Evolutionary conservation across 768 basidiomycete genomes (phyloP).

Genomic region (Lactarius evosmus): DNA sequence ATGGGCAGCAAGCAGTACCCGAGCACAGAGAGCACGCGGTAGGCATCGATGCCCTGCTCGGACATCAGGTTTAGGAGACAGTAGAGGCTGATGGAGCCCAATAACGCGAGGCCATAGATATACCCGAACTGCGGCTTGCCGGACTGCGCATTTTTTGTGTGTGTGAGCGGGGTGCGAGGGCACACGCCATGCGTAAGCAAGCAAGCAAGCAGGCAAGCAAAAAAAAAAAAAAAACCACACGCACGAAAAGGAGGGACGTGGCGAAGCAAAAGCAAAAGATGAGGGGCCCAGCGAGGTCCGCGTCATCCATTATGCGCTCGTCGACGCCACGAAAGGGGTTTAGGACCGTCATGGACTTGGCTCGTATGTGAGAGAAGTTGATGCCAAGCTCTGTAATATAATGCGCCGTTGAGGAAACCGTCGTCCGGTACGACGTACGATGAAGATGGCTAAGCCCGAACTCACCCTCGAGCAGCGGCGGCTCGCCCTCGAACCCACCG

Average conservation of each 20-base stretch:
- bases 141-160: constrained; percentile 51
- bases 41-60: constrained; percentile 90
- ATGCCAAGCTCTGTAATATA: constrained; percentile 81
- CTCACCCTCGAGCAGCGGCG: constrained; percentile 90
- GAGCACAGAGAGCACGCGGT: constrained; percentile 90
- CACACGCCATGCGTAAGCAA: background rate
- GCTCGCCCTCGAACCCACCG: constrained; percentile 93
- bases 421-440: background rate
- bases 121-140: constrained; percentile 99
- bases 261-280: constrained; percentile 95
- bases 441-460: constrained; percentile 28
- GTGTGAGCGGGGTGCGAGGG: background rate
- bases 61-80: constrained; percentile 96
- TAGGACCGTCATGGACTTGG: constrained; percentile 91
- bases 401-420: constrained; percentile 8
- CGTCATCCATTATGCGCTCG: constrained; percentile 97
- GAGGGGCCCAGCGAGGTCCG: constrained; percentile 93
- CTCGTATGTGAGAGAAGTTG: constrained; percentile 93
- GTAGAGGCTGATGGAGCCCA: constrained; percentile 91
- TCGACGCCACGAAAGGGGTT: constrained; percentile 85
- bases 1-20: constrained; percentile 97
- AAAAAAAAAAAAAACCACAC: constrained; percentile 39
- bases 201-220: too few relatives aligned
- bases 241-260: constrained; percentile 84
- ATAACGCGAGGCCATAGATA: constrained; percentile 96